Evolutionary conservation across 2,329 filamentous ascomycete genomes (phyloP).

Genomic region (Myriosclerotinia scirpicola): DNA sequence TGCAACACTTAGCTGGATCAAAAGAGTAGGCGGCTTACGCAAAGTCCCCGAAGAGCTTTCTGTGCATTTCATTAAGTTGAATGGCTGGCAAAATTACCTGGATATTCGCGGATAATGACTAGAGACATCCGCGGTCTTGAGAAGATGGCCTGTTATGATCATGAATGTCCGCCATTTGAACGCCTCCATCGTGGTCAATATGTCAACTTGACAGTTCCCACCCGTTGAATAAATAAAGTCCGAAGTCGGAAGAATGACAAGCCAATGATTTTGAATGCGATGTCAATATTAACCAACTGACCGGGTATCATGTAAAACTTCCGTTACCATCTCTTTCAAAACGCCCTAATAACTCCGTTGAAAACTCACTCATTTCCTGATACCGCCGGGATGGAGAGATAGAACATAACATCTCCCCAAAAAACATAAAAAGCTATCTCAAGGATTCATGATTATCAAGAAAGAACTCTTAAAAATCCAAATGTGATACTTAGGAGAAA

Average conservation of each 20-base stretch:
- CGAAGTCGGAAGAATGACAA: not conserved
- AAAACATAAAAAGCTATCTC: not conserved
- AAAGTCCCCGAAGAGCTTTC: conserved; percentile 18
- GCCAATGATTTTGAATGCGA: conserved; percentile 1
- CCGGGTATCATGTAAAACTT: conserved; percentile 18
- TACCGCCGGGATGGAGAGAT: not conserved
- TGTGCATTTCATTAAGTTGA: conserved; percentile 8
- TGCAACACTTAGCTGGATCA: not conserved
- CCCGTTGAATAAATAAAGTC: conserved; percentile 12
- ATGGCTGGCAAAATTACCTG: conserved; percentile 10
- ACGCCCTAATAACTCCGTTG: not conserved
- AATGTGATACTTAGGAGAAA: conserved; percentile 77
- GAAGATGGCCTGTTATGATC: not conserved
- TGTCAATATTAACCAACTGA: not conserved
- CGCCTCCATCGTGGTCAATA: conserved; percentile 3
- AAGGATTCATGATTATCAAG: conserved; percentile 27
- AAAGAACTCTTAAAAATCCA: conserved; percentile 57
- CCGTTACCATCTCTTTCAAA: not conserved
- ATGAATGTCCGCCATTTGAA: not conserved
- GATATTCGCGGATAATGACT: not conserved
- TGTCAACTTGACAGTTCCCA: conserved; percentile 5
- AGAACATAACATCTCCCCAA: not conserved
- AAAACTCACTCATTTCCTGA: not conserved
- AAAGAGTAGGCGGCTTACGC: conserved; percentile 1
- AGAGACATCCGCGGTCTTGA: not conserved